Base-by-base conservation (phyloP, 129 eudicot species). In the Lonicera japonica region DNA sequence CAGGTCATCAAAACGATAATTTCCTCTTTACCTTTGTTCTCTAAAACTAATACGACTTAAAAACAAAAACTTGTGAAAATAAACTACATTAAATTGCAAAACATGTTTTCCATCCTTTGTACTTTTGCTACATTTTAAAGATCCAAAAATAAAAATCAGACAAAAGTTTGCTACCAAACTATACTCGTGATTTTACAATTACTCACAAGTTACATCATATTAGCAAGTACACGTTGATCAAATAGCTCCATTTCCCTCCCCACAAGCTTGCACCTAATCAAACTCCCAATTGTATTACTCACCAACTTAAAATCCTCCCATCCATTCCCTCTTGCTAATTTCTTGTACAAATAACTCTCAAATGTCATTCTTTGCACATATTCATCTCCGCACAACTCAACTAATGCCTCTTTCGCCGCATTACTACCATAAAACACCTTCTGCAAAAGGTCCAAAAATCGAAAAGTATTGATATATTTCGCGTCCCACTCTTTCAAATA, bases 401-500 rank as follows among this genome's bases (percentile, higher is more conserved):
- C 71, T 20, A 67, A 43, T 23, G 63, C 71, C 17, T 67, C 71
- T 20, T 63, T 67, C 7, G 63, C 71, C 1, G 71, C 64, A 56
- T 67, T 67, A 17, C 46, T 67, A 3, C 91, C 81, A 53, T 77
- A 84, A 41, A 84, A 84, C 65, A 84, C 80, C 70, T 54, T 80
- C 19, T 84, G 86, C 84, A 84, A 56, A 70, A 84, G 7, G 61
- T 80, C 91, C 72, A 84, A 21, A 34, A 77, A 77, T 67, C 62
- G 77, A 60, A 84, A 80, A 5, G 83, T 84, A 5, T 40, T 25
- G 22, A 73, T 54, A 47, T 77, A 84, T 70, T 69, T 72, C 1
- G 65, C 72, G 52, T 84, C 91, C 91, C 91, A 84, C 70, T 60
- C 77, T 61, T 73, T 75, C 67, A 84, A 57, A 21, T 84, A 84